These are phyloP conservation scores for Penicillium tannophilum DNA, from an alignment of 495 filamentous ascomycete species.

Conservation along the genomic window DNA sequence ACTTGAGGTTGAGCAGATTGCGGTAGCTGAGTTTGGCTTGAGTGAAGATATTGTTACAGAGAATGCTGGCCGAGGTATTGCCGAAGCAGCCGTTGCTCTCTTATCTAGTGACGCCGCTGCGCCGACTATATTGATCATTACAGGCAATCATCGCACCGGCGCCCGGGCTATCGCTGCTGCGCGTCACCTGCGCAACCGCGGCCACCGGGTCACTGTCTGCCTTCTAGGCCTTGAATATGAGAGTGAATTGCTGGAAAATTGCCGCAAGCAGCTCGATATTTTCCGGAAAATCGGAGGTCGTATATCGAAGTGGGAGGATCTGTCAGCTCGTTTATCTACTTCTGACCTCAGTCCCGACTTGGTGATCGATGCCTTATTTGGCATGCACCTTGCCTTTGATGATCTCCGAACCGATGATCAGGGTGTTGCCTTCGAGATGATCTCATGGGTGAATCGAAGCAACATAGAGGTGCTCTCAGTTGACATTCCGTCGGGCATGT, in stretches of 20 bases:
- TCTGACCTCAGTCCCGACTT: constrained; percentile 68
- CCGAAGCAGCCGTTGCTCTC: constrained; percentile 72
- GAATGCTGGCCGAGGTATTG: constrained; percentile 85
- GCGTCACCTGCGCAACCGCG: constrained; percentile 81
- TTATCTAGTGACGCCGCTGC: constrained; percentile 46
- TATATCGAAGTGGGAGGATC: constrained; percentile 59
- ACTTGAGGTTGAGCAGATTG: constrained; percentile 86
- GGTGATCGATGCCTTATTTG: constrained; percentile 86
- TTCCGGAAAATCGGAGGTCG: constrained; percentile 76
- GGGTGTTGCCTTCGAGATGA: constrained; percentile 76
- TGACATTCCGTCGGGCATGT: constrained; percentile 84
- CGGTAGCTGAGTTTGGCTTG: constrained; percentile 78
- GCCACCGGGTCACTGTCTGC: constrained; percentile 75
- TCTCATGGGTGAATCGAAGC: constrained; percentile 83
- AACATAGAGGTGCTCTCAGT: constrained; percentile 78
- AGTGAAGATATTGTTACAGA: constrained; percentile 89
- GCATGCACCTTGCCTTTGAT: constrained; percentile 80
- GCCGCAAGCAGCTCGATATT: constrained; percentile 73
- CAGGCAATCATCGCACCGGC: constrained; percentile 85
- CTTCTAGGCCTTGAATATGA: constrained; percentile 79
- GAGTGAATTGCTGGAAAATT: constrained; percentile 70
- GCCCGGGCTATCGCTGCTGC: constrained; percentile 82
- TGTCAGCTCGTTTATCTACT: constrained; percentile 54
- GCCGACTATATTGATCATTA: constrained; percentile 77
- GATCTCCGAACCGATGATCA: constrained; percentile 81